Base-by-base conservation (phyloP, 768 basidiomycete species). In the Solioccasus polychromus region DNA sequence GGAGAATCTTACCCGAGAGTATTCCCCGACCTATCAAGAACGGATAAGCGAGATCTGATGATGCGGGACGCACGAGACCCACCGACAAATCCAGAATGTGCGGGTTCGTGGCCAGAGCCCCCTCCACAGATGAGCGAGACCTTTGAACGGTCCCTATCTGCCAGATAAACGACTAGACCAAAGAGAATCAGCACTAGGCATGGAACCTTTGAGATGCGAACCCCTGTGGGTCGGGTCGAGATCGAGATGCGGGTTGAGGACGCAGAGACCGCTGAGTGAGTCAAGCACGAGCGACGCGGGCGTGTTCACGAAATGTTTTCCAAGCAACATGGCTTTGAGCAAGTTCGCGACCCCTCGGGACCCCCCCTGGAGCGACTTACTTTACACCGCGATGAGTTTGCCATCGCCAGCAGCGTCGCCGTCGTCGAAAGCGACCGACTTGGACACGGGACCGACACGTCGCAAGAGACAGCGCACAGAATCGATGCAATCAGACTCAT, bases 41-140 rank as follows among this genome's bases (percentile, higher is more conserved):
- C 8, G 32, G 35, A 26, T 50, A 23, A 28, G 28, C 3, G 43
- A 29, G 52, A 42, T 19, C 2, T 9, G 15, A 31, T 1, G 25
- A 25, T 1, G 14, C 3, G 4, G 23, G 24, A 26, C 17, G 52
- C 8, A 10, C 11, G 14, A 18, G 34, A 61, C 75, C 52, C 51
- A 85, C 91, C 92, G n/a, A 95, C 92, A 55, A 88, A 93, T 2
- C 81, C 88, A 5, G 89, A 80, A 67, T 93, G 92, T 14, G 92
- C 79, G 7, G 94, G 94, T 58, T 96, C 94, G 60, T 96, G 94
- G 5, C 94, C 89, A 20, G 85, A 81, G 25, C 91, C 90, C 5
- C 91, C 90, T 8, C 90, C 90, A 56, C 86, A 90, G 55, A 92
- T 72, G 12, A 92, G 70, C 3, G 85, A 78, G 34, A 92, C 91